Base-by-base conservation (phyloP, 2,329 filamentous ascomycete genomes). In the Apiospora saccharicola region DNA sequence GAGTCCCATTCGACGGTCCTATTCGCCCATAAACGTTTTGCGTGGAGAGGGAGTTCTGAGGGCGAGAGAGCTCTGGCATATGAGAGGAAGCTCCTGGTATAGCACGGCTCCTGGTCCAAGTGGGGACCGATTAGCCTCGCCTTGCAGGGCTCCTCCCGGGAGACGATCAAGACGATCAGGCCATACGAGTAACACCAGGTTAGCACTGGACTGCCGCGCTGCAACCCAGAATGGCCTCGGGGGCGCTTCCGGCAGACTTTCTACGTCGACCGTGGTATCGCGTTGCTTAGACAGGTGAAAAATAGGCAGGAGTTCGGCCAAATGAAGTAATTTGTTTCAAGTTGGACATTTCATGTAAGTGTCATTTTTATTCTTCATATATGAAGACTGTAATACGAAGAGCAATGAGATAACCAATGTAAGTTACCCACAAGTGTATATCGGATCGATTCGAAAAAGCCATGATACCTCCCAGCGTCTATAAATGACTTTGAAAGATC, bases 91-190 rank as follows among this genome's bases (percentile, higher is more conserved):
- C 44, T 22, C 16, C 16, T 47, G 19, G 7, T 47, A 19, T 22
- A 34, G 26, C 7, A 6, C 14, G 34, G 26, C 34, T 57, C 51
- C 51, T 19, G 30, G 51, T 22, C 26, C 51, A 26, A 8, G 30
- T 57, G 51, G 51, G 6, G 5, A 14, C 14, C 26, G 26, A 34
- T 34, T 34, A 26, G 26, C 26, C 51, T 57, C 51, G 14, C 24
- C 26, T 1, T 22, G 14, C 51, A 57, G 51, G 51, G 51, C 51
- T 57, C 13, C 14, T 34, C 51, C 51, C 26, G 51, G 51, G 26
- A 47, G 44, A 19, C 49, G 51, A 57, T 34, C 51, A 57, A 47
- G 44, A 19, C n/a, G 51, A 57, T 34, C 51, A 57, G 26, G 51
- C 26, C 14, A 57, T 16, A 57, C 14, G 26, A 19, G 51, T 34